Evolutionary conservation across 2,329 filamentous ascomycete genomes (phyloP).

Genomic region (Alternaria gaisen): DNA sequence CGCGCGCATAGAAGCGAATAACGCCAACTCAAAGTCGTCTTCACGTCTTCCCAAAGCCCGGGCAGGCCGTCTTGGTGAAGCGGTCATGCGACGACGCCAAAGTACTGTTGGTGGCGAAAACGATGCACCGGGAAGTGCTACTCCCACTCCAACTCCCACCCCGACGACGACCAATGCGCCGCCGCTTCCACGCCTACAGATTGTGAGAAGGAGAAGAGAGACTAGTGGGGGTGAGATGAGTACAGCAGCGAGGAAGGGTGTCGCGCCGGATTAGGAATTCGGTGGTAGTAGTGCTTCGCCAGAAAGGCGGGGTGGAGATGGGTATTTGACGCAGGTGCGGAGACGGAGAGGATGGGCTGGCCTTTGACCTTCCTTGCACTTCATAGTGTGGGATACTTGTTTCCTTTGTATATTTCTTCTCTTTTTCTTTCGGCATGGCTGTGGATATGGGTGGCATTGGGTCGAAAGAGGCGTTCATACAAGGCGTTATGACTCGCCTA

Average conservation of each 20-base stretch:
- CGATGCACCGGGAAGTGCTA: conserved; percentile 13
- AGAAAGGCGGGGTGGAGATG: not conserved
- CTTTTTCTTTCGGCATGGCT: not conserved
- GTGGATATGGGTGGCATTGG: not conserved
- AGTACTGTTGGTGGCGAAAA: conserved; percentile 40
- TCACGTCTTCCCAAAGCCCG: conserved; percentile 45
- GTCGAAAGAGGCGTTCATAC: not conserved
- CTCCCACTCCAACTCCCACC: conserved; percentile 1
- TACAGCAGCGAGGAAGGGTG: conserved; percentile 39
- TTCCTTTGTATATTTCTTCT: not conserved
- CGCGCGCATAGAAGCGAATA: conserved; percentile 36
- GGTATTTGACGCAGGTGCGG: conserved; percentile 19
- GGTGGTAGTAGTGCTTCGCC: not conserved
- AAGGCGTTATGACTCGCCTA: not conserved
- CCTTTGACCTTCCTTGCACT: conserved; percentile 13
- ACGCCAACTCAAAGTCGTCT: conserved; percentile 17
- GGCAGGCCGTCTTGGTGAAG: conserved; percentile 42
- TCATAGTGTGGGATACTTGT: not conserved
- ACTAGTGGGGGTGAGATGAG: conserved; percentile 48
- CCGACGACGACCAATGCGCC: conserved; percentile 16
- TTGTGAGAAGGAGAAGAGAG: conserved; percentile 45
- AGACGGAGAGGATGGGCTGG: conserved; percentile 28
- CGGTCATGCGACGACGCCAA: conserved; percentile 35
- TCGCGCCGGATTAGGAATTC: conserved; percentile 25
- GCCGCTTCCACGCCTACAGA: conserved; percentile 44